These are phyloP conservation scores for Ophiostoma novo-ulmi DNA, from an alignment of 2,329 filamentous ascomycete genomes.

Conservation along the genomic window DNA sequence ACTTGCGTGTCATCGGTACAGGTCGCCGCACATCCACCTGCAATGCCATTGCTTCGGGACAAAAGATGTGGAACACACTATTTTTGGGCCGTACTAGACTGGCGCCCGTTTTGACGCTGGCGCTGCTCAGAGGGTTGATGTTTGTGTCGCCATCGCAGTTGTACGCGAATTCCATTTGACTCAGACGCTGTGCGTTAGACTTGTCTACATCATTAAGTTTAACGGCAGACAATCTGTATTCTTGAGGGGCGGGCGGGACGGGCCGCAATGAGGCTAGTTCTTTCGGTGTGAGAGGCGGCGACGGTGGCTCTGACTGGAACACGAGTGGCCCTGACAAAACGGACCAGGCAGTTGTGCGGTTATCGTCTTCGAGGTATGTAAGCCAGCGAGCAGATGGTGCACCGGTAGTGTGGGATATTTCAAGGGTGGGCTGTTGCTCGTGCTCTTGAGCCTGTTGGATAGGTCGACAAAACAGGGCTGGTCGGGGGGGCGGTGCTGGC, in stretches of 20 bases:
- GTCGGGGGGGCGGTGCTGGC: background rate
- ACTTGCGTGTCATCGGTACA: constrained; percentile 31
- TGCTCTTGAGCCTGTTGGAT: background rate
- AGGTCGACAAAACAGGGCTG: background rate
- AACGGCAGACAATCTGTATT: background rate
- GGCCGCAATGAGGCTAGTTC: background rate
- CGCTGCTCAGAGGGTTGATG: background rate
- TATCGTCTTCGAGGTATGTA: constrained; percentile 24
- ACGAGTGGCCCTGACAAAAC: constrained; percentile 30
- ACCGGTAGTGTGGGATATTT: background rate
- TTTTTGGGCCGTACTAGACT: background rate
- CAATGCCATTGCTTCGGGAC: constrained; percentile 38
- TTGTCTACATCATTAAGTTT: background rate
- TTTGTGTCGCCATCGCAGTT: background rate
- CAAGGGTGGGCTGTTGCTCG: background rate
- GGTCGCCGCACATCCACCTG: constrained; percentile 35
- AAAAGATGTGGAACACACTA: constrained; percentile 38
- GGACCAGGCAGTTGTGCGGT: constrained; percentile 30
- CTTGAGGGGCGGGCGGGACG: background rate
- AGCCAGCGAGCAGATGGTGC: constrained; percentile 22
- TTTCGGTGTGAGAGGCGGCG: constrained; percentile 28
- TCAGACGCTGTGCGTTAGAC: background rate
- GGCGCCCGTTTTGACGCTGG: background rate
- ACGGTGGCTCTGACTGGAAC: constrained; percentile 31
- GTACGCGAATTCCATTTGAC: background rate